A percentile compares a stretch with the other conserved stretches of the same genome.
Conservation (phyloP, 106 monocot genomes). For the Hemerocallis citrina region DNA sequence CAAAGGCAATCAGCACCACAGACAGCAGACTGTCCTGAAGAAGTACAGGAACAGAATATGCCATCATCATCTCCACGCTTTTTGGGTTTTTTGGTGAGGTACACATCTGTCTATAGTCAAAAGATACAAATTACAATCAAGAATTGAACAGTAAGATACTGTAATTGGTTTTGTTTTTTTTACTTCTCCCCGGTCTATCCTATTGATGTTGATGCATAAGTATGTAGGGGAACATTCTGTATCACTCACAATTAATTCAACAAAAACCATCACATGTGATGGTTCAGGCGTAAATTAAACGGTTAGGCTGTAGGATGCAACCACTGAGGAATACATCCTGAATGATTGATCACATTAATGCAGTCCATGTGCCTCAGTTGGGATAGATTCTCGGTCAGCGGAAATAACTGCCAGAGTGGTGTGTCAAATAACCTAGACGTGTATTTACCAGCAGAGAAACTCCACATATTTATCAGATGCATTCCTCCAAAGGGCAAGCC, state of each 20-base stretch:
- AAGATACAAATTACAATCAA: constrained; percentile 4
- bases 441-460: background rate
- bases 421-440: background rate
- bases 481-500: background rate
- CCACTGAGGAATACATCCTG: background rate
- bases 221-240: too few relatives aligned
- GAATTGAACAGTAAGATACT: background rate
- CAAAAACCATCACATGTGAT: background rate
- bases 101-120: constrained; percentile 54
- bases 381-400: background rate
- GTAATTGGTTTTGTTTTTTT: background rate
- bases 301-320: background rate
- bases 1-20: constrained; percentile 87
- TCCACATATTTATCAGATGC: background rate
- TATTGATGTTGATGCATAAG: background rate
- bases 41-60: constrained; percentile 81
- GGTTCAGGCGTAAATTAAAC: background rate
- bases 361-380: background rate
- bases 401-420: background rate
- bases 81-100: constrained; percentile 60
- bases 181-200: background rate
- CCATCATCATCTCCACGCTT: constrained; percentile 84
- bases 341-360: background rate
- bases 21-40: constrained; percentile 22
- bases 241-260: background rate